Evolutionary conservation across 2,329 filamentous ascomycete genomes (phyloP).

Genomic region (Chaetomium strumarium): DNA sequence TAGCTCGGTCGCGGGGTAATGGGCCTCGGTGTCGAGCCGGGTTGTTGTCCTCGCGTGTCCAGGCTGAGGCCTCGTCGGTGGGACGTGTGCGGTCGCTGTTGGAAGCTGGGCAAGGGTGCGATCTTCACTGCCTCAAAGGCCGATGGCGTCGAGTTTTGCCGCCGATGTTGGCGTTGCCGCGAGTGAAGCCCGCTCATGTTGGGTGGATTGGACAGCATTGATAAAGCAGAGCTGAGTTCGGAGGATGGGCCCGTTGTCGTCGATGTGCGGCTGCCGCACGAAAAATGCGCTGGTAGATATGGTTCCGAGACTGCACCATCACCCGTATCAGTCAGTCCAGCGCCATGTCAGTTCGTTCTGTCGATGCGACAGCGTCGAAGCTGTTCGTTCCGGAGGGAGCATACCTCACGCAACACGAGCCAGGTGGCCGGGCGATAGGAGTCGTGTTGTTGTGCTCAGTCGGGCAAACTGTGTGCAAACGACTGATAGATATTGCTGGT

Average conservation of each 20-base stretch:
- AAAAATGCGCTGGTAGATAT: conserved; percentile 39
- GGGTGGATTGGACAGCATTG: conserved; percentile 40
- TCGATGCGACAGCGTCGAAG: not conserved
- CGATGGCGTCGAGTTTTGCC: conserved; percentile 80
- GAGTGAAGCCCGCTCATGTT: conserved; percentile 62
- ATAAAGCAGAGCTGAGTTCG: conserved; percentile 27
- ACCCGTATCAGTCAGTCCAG: conserved; percentile 1
- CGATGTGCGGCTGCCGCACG: conserved; percentile 37
- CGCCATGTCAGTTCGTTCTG: not conserved
- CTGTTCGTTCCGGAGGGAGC: not conserved
- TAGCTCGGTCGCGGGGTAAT: conserved; percentile 40
- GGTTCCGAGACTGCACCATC: conserved; percentile 28
- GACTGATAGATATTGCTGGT: not conserved
- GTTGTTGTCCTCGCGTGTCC: conserved; percentile 62
- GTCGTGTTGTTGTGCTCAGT: conserved; percentile 43
- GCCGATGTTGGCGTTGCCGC: conserved; percentile 70
- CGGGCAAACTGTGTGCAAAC: conserved; percentile 23
- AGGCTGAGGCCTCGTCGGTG: conserved; percentile 83
- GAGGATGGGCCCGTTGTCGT: conserved; percentile 26
- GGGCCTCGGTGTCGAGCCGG: conserved; percentile 26
- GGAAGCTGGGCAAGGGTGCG: conserved; percentile 55
- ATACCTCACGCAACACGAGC: conserved; percentile 81
- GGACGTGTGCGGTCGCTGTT: conserved; percentile 37
- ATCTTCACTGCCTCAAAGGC: conserved; percentile 71
- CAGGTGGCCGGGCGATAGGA: conserved; percentile 64